Evolutionary conservation across 352 stramenopile species (phyloP), one percentile per base, ranked within the genome.

Genomic region (Blastocystis sp.): DNA sequence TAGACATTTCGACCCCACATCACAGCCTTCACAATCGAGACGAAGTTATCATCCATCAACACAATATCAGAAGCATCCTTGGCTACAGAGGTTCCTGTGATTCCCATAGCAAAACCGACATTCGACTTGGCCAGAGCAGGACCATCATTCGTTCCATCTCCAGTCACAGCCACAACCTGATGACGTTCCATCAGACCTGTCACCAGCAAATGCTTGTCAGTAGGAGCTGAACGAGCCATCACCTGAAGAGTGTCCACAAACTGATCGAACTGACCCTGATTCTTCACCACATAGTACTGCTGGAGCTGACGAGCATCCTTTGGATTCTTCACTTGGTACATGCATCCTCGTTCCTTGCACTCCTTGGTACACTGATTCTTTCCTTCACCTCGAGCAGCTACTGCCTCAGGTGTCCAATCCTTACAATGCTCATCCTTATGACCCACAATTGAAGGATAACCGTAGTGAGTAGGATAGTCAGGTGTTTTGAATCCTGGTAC

Each of bases 101-200:
- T 97, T 73, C 95, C 96, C 96, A 99, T 98, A 2, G 95, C 95
- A 88, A 99, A 88, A 6, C 89, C 89, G 19, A 90, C 87, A 56
- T 89, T 69, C 19, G 88, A 86, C 27, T 63, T 81, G 88, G 98
- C 98, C 9, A 99, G 90, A 2, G 96, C 95, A 24, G 96, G 96
- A 6, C 96, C 96, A 90, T 99, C 96, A 90, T 99, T 99, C 16
- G 97, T 97, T 46, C 96, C 96, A 88, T 99, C 96, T n/a, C 96
- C 96, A n/a, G 96, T 99, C 91, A 99, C 97, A 5, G 95, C 96
- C 56, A 98, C 94, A 0, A 97, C 93, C 87, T 95, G 90, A 9
- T 56, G 86, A 0, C 69, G 49, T 37, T 80, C 69, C 69, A 80
- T 95, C 14, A 95, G 88, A 52, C 92, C 88, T 61, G 93, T 96